Evolutionary conservation across 305 asterid species (phyloP).

Genomic region (Rubia tinctorum): DNA sequence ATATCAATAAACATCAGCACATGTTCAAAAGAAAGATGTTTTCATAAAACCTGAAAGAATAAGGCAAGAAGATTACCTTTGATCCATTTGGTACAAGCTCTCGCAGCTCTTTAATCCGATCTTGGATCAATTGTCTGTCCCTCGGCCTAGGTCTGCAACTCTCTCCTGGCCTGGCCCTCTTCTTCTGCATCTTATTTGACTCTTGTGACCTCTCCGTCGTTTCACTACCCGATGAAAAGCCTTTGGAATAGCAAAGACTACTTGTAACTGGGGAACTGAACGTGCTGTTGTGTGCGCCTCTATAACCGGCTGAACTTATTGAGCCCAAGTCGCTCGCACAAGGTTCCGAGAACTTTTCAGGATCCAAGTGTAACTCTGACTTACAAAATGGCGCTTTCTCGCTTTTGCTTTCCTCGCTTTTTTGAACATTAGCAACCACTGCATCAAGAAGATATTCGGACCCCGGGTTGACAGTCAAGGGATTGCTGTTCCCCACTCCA

Average conservation of each 20-base stretch:
- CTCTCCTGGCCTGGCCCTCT: conserved; percentile 93
- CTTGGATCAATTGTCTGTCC: conserved; percentile 98
- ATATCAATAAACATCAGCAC: conserved; percentile 44
- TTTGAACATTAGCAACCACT: conserved; percentile 73
- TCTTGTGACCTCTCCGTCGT: conserved; percentile 54
- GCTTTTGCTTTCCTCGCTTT: conserved; percentile 37
- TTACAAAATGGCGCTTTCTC: conserved; percentile 37
- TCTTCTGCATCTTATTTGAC: conserved; percentile 52
- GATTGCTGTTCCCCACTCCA: conserved; percentile 47
- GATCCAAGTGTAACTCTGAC: conserved; percentile 48
- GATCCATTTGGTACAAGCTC: conserved; percentile 93
- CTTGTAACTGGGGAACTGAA: conserved; percentile 60
- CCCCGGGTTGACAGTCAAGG: conserved; percentile 53
- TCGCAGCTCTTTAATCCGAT: conserved; percentile 89
- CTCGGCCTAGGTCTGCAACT: conserved; percentile 96
- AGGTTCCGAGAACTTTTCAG: conserved; percentile 54
- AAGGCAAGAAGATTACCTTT: conserved; percentile 48
- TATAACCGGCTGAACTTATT: conserved; percentile 62
- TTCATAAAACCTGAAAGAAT: conserved; percentile 14
- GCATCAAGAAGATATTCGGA: conserved; percentile 81
- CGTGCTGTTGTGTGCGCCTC: conserved; percentile 50
- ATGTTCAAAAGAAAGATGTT: conserved; percentile 8
- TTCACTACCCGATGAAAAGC: conserved; percentile 73
- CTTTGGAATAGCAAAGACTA: conserved; percentile 49
- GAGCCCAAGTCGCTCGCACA: conserved; percentile 59